Evolutionary conservation across 1,139 yeast genomes (phyloP).

Genomic region (Yamadazyma triangularis): DNA sequence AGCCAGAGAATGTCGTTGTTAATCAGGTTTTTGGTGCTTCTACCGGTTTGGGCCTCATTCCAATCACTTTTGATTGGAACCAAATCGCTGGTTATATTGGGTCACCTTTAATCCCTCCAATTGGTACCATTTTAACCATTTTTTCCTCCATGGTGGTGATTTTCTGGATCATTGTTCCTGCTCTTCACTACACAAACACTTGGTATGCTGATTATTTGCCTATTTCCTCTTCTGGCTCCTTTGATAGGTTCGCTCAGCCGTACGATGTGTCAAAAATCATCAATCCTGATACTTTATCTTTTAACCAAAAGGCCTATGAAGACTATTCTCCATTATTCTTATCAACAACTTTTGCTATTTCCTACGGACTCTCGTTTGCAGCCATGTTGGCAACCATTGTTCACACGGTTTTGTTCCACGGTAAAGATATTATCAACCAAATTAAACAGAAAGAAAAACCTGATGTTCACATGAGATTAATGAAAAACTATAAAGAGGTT

Average conservation of each 20-base stretch:
- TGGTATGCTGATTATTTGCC: constrained; percentile 45
- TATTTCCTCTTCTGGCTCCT: constrained; percentile 36
- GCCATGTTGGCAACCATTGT: constrained; percentile 31
- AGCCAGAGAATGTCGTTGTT: constrained; percentile 42
- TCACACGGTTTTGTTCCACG: constrained; percentile 41
- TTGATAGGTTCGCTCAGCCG: constrained; percentile 28
- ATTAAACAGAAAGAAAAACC: constrained; percentile 19
- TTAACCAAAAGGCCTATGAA: constrained; percentile 44
- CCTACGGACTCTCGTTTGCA: constrained; percentile 64
- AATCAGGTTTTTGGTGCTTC: constrained; percentile 59
- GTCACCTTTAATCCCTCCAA: constrained; percentile 68
- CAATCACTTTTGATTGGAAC: constrained; percentile 46
- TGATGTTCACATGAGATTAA: constrained; percentile 49
- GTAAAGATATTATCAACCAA: constrained; percentile 41
- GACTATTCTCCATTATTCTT: constrained; percentile 51
- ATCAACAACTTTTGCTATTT: constrained; percentile 58
- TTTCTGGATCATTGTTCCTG: constrained; percentile 41
- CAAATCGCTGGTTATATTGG: constrained; percentile 53
- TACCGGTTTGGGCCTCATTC: constrained; percentile 61
- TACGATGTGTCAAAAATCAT: constrained; percentile 43
- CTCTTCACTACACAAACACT: constrained; percentile 36
- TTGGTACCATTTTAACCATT: constrained; percentile 50
- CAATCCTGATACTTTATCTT: constrained; percentile 27
- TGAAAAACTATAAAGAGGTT: constrained; percentile 51
- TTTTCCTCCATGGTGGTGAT: constrained; percentile 39